These are phyloP conservation scores for Apiotrichum akiyoshidainum DNA, from an alignment of 1,284 basidiomycete genomes.

Conservation along the genomic window DNA sequence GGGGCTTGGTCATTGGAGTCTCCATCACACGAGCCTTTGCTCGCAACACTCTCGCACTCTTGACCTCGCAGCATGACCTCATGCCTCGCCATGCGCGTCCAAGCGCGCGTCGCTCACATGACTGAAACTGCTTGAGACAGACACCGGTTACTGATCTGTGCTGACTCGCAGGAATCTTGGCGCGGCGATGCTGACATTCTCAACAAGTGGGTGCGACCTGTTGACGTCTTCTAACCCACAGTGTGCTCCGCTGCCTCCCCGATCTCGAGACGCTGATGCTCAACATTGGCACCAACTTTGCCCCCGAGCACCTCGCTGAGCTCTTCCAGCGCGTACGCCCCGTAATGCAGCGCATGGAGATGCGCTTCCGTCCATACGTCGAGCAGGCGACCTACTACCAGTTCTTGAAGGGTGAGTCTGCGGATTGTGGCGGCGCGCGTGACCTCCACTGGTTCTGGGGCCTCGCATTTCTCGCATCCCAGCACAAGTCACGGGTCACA, in stretches of 20 bases:
- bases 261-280: slow-evolving; percentile 39
- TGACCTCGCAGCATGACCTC: too few relatives aligned
- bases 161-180: slow-evolving; percentile 39
- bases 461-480: background rate
- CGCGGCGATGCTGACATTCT: slow-evolving; percentile 50
- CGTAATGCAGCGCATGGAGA: slow-evolving; percentile 41
- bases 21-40: background rate
- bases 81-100: too few relatives aligned
- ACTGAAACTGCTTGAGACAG: background rate
- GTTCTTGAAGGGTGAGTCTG: slow-evolving; percentile 45
- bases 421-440: background rate
- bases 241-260: slow-evolving; percentile 43
- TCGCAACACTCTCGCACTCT: too few relatives aligned
- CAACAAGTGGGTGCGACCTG: slow-evolving; percentile 40
- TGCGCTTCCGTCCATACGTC: slow-evolving; percentile 51
- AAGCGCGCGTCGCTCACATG: background rate
- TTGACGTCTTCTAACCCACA: slow-evolving; percentile 10
- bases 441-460: background rate
- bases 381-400: slow-evolving; percentile 50
- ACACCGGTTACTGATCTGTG: background rate
- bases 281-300: slow-evolving; percentile 51
- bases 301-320: slow-evolving; percentile 51
- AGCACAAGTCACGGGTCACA: background rate
- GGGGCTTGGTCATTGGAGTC: background rate
- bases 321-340: slow-evolving; percentile 43